These are phyloP conservation scores for Cubamyces lactineus DNA, from an alignment of 768 basidiomycete genomes.

Conservation along the genomic window DNA sequence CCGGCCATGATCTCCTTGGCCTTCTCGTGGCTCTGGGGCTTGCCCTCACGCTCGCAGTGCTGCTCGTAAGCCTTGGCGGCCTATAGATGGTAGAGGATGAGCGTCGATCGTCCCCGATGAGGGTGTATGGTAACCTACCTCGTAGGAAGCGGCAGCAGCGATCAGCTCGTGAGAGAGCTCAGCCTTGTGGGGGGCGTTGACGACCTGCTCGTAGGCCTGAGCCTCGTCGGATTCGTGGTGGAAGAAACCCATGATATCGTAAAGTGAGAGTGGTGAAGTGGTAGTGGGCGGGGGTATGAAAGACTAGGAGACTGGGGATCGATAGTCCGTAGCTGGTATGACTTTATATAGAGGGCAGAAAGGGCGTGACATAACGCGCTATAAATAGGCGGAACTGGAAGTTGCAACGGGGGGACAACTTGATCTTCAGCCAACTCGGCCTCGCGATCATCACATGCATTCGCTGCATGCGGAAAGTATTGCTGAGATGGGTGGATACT, in stretches of 20 bases:
- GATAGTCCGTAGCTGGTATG: not conserved
- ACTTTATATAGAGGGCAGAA: constrained; percentile 24
- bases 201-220: constrained; percentile 46
- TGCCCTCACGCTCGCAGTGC: constrained; percentile 53
- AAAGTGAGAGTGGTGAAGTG: constrained; percentile 12
- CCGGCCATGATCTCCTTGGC: constrained; percentile 65
- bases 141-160: constrained; percentile 67
- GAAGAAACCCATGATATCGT: constrained; percentile 48
- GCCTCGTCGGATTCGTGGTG: constrained; percentile 44
- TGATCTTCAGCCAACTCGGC: constrained; percentile 4
- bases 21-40: constrained; percentile 50
- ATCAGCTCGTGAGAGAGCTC: constrained; percentile 66
- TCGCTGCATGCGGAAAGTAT: constrained; percentile 6
- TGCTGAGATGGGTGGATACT: constrained; percentile 7
- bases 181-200: constrained; percentile 57
- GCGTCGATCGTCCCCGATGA: not conserved
- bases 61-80: constrained; percentile 67
- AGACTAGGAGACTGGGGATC: constrained; percentile 21
- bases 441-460: constrained; percentile 21
- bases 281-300: constrained; percentile 26
- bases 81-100: constrained; percentile 34
- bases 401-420: constrained; percentile 6
- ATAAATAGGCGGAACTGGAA: constrained; percentile 7
- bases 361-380: constrained; percentile 21
- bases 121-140: constrained; percentile 40